A percentile compares a stretch with the other conserved stretches of the same genome.
These are phyloP conservation scores for Phytophthora agathidicida DNA, from an alignment of 352 stramenopile species.

Conservation along the genomic window DNA sequence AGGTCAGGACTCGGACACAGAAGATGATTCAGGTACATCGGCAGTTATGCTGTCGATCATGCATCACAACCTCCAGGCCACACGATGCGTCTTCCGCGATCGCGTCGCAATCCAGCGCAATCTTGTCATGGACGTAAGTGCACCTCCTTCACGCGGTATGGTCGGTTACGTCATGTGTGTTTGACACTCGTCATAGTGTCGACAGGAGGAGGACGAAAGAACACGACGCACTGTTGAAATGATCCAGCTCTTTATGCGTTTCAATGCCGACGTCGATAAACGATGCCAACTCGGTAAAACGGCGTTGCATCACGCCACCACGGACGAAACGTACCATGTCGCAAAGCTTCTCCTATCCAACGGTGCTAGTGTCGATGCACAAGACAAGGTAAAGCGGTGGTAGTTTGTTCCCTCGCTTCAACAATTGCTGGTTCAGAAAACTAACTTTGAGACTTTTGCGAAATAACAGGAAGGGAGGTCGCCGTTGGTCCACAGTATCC, in stretches of 20 bases:
- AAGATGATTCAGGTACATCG: constrained; percentile 17
- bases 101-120: constrained; percentile 22
- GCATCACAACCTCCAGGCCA: constrained; percentile 16
- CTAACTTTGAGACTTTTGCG: too few relatives aligned
- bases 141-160: too few relatives aligned
- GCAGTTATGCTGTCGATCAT: constrained; percentile 23
- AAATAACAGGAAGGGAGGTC: constrained; percentile 22
- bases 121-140: constrained; percentile 18
- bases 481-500: constrained; percentile 20
- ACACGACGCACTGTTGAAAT: neutral
- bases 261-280: constrained; percentile 10
- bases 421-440: too few relatives aligned
- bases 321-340: constrained; percentile 17
- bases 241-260: constrained; percentile 4
- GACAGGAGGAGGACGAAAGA: constrained; percentile 19
- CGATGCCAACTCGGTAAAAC: constrained; percentile 18
- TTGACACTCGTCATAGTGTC: constrained; percentile 10
- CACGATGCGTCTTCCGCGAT: constrained; percentile 20
- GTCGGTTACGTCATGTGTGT: too few relatives aligned
- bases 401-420: too few relatives aligned
- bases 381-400: constrained; percentile 22
- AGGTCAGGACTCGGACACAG: constrained; percentile 14
- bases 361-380: constrained; percentile 1
- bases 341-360: constrained; percentile 11
- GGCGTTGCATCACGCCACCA: constrained; percentile 19